A percentile compares a stretch with the other conserved stretches of the same genome.
Evolutionary conservation across 331 rosid genomes (phyloP).

Genomic region (Rosa hybrid): DNA sequence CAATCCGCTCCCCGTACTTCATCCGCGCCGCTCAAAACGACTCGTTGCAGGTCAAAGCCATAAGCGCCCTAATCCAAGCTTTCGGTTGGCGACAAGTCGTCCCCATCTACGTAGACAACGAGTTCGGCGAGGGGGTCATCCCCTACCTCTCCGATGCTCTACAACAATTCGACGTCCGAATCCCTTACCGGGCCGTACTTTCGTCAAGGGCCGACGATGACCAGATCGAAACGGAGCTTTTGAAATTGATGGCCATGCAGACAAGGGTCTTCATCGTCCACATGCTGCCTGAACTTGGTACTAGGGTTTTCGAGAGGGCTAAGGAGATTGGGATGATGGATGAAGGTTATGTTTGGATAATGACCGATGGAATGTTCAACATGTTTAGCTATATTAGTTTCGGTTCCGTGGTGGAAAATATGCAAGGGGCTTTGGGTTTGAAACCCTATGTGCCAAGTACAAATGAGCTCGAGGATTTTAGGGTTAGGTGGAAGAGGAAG

Average conservation of each 20-base stretch:
- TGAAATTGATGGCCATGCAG: constrained; percentile 35
- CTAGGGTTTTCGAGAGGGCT: constrained; percentile 34
- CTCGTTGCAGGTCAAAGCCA: constrained; percentile 36
- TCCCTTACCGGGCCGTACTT: constrained; percentile 31
- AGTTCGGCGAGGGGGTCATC: constrained; percentile 46
- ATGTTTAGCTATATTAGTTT: neutral
- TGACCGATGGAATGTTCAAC: constrained; percentile 10
- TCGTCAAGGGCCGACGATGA: constrained; percentile 14
- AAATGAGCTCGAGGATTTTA: constrained; percentile 21
- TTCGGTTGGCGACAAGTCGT: constrained; percentile 51
- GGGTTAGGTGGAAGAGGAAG: constrained; percentile 33
- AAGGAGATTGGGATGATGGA: constrained; percentile 38
- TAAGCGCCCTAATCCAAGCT: constrained; percentile 31
- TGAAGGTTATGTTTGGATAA: constrained; percentile 41
- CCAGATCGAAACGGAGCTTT: constrained; percentile 30
- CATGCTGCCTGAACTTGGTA: constrained; percentile 21
- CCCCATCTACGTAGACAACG: constrained; percentile 47
- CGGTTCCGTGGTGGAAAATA: constrained; percentile 15
- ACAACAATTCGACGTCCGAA: constrained; percentile 25
- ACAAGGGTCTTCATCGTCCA: constrained; percentile 46
- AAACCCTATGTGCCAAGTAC: constrained; percentile 37
- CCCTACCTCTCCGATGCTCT: constrained; percentile 41
- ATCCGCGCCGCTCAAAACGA: constrained; percentile 40
- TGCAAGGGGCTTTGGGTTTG: constrained; percentile 60
- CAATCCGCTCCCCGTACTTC: constrained; percentile 39